phyloP scores from a whole-genome alignment of 2,329 filamentous ascomycete genomes.

The Colletotrichum nymphaeae region DNA sequence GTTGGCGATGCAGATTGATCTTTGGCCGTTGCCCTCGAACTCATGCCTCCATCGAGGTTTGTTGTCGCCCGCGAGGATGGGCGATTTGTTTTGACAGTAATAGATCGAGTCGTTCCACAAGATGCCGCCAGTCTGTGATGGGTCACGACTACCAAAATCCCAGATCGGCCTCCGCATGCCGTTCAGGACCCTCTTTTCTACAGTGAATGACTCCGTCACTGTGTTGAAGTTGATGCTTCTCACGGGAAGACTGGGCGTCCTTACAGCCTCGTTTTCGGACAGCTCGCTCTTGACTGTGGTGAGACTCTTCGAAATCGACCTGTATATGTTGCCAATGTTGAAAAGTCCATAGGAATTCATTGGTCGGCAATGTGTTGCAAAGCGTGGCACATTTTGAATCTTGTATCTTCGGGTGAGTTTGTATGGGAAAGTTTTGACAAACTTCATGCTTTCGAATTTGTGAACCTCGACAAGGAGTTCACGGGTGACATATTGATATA shows the following conservation, averaged over 20 bases:
- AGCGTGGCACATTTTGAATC: no score
- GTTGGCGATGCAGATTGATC: background rate
- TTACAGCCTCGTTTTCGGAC: background rate
- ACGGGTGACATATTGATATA: no score
- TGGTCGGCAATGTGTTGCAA: background rate
- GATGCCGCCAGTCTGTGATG: background rate
- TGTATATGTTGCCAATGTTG: background rate
- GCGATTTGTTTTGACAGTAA: slow-evolving; percentile 38
- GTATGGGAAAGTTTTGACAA: background rate
- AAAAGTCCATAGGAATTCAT: slow-evolving; percentile 9
- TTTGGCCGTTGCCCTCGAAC: background rate
- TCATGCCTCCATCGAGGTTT: background rate
- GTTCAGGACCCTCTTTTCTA: background rate
- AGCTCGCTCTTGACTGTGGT: background rate
- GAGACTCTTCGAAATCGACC: no score
- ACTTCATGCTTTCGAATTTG: background rate
- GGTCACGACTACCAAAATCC: accelerated
- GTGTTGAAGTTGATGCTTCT: slow-evolving; percentile 12
- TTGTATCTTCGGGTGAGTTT: background rate
- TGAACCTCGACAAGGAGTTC: background rate
- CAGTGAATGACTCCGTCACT: background rate
- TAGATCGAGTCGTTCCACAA: slow-evolving; percentile 44
- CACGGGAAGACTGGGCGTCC: background rate
- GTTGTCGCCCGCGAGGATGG: slow-evolving; percentile 33
- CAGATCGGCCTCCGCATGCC: background rate